Conservation (phyloP, 169 alveolate species). For the Eimeria praecox region DNA sequence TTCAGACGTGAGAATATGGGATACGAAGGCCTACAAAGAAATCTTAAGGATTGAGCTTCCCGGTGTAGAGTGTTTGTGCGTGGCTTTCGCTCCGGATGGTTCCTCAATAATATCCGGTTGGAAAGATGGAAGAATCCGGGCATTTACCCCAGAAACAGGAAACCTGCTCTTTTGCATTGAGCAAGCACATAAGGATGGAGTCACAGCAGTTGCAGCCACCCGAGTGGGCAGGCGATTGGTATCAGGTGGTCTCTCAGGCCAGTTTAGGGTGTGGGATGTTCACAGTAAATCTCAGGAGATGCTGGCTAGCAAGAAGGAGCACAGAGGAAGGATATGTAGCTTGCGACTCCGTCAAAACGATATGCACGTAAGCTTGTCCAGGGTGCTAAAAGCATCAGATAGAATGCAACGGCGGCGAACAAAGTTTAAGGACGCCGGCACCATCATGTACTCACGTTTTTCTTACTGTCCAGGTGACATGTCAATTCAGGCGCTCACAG, state of each 20-base stretch:
- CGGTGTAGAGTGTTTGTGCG: constrained; percentile 93
- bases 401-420: not conserved
- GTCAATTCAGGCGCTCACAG: constrained; percentile 91
- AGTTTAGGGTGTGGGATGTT: constrained; percentile 93
- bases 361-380: constrained; percentile 71
- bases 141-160: constrained; percentile 96
- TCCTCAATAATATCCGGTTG: constrained; percentile 66
- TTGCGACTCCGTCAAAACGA: constrained; percentile 88
- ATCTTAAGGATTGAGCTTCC: constrained; percentile 95
- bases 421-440: not conserved
- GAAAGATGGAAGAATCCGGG: constrained; percentile 90
- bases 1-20: constrained; percentile 96
- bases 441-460: not conserved
- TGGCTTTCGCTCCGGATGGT: constrained; percentile 83
- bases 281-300: constrained; percentile 52
- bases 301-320: constrained; percentile 91
- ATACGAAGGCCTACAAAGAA: constrained; percentile 92
- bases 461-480: not conserved
- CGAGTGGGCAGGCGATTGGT: constrained; percentile 81
- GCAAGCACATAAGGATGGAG: constrained; percentile 96
- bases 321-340: constrained; percentile 92
- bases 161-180: constrained; percentile 92
- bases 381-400: not conserved
- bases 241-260: constrained; percentile 94
- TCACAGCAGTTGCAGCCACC: constrained; percentile 90